Percentiles rank a stretch among this genome's conserved stretches.
These are phyloP conservation scores for Rhododendron williamsianum DNA, from an alignment of 148 eudicot genomes.

Conservation along the genomic window DNA sequence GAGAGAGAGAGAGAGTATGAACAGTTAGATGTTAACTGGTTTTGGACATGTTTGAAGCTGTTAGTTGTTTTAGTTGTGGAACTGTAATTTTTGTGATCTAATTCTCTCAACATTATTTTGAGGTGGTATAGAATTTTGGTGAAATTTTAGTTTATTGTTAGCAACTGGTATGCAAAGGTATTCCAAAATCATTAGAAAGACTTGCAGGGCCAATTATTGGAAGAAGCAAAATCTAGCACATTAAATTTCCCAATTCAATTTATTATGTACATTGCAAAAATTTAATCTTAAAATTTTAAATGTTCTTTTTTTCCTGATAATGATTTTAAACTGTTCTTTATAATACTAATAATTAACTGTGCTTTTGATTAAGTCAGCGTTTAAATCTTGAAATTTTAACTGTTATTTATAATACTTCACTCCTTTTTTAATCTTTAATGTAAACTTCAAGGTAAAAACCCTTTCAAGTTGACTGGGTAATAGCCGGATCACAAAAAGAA, in stretches of 20 bases:
- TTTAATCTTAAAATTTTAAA: too few species aligned
- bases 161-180: not conserved
- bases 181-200: not conserved
- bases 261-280: not conserved
- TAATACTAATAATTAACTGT: too few species aligned
- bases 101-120: not conserved
- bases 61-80: not conserved
- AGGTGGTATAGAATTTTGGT: not conserved
- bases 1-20: not conserved
- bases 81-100: not conserved
- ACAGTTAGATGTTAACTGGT: too few species aligned
- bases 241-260: not conserved
- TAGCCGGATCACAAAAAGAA: too few species aligned
- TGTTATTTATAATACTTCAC: too few species aligned
- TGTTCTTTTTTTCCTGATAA: too few species aligned
- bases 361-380: too few species aligned
- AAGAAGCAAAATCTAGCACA: not conserved
- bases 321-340: too few species aligned
- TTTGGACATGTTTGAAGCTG: not conserved
- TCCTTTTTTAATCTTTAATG: too few species aligned
- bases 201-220: not conserved
- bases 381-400: too few species aligned
- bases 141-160: not conserved
- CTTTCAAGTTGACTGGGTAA: too few species aligned
- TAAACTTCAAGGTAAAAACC: too few species aligned